Conservation (phyloP, 164 flowering plant species). For the Stephania yunnanensis region DNA sequence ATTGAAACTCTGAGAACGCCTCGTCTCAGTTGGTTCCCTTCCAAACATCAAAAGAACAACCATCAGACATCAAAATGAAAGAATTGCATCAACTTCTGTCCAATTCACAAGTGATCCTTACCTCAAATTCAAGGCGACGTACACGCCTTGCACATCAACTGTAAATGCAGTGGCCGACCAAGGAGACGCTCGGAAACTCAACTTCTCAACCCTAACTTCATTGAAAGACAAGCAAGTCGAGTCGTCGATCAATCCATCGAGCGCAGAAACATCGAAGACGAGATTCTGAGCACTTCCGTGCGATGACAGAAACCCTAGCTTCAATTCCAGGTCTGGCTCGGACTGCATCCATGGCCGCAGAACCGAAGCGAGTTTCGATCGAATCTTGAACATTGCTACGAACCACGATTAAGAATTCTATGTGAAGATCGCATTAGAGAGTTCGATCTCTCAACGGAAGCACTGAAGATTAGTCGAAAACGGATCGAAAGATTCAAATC, state of each 20-base stretch:
- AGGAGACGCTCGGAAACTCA: constrained; percentile 37
- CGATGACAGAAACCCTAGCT: constrained; percentile 58
- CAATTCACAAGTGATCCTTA: constrained; percentile 16
- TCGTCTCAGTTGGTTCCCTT: constrained; percentile 34
- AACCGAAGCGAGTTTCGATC: constrained; percentile 46
- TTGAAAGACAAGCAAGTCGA: constrained; percentile 30
- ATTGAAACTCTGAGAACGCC: constrained; percentile 12
- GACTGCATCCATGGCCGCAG: constrained; percentile 66
- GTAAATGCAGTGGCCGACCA: constrained; percentile 60
- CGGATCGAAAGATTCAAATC: not conserved
- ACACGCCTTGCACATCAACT: constrained; percentile 43
- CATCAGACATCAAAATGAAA: not conserved
- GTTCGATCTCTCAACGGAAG: not conserved
- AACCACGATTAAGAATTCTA: not conserved
- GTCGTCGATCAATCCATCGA: constrained; percentile 41
- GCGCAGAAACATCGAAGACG: constrained; percentile 37
- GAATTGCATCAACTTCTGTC: constrained; percentile 5
- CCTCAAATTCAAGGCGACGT: constrained; percentile 39
- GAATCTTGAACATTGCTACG: constrained; percentile 32
- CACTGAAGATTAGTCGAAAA: not conserved
- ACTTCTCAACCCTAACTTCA: constrained; percentile 38
- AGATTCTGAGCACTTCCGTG: constrained; percentile 34
- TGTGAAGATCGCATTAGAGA: not conserved
- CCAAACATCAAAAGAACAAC: constrained; percentile 8
- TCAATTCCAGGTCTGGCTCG: constrained; percentile 49